A percentile compares a stretch with the other conserved stretches of the same genome.
phyloP scores from a whole-genome alignment of 495 filamentous ascomycete genomes.

The Penicillium egyptiacum region DNA sequence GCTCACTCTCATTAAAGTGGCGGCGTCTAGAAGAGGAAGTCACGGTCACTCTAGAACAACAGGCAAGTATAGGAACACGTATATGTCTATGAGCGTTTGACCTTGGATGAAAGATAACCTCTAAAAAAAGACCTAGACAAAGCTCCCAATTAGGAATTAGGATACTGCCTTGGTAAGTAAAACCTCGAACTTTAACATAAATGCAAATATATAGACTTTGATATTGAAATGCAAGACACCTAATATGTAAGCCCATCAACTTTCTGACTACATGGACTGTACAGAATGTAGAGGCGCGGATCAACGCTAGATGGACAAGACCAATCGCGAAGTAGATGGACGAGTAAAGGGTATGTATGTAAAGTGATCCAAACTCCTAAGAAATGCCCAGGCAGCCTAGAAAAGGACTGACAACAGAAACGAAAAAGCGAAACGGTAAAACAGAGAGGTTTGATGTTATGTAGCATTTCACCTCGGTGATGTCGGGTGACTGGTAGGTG shows the following conservation, averaged over 20 bases:
- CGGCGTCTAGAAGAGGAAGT: too few relatives aligned
- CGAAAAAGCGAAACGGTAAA: background rate
- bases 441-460: background rate
- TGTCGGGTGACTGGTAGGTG: constrained; percentile 41
- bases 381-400: constrained; percentile 21
- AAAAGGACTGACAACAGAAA: constrained; percentile 7
- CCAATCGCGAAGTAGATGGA: constrained; percentile 7
- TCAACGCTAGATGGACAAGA: constrained; percentile 9
- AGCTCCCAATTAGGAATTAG: background rate
- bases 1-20: too few relatives aligned
- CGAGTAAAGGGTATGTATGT: constrained; percentile 22
- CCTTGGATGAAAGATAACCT: background rate
- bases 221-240: constrained; percentile 3
- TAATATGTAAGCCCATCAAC: constrained; percentile 8
- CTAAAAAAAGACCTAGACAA: background rate
- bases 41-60: too few relatives aligned
- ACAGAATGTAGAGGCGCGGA: constrained; percentile 16
- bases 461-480: constrained; percentile 33
- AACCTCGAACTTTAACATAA: background rate
- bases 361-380: constrained; percentile 22
- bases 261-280: constrained; percentile 17
- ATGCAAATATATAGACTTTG: constrained; percentile 3
- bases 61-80: too few relatives aligned
- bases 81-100: background rate
- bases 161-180: background rate